These are phyloP conservation scores for Mycena belliarum DNA, from an alignment of 768 basidiomycete genomes.

Conservation along the genomic window DNA sequence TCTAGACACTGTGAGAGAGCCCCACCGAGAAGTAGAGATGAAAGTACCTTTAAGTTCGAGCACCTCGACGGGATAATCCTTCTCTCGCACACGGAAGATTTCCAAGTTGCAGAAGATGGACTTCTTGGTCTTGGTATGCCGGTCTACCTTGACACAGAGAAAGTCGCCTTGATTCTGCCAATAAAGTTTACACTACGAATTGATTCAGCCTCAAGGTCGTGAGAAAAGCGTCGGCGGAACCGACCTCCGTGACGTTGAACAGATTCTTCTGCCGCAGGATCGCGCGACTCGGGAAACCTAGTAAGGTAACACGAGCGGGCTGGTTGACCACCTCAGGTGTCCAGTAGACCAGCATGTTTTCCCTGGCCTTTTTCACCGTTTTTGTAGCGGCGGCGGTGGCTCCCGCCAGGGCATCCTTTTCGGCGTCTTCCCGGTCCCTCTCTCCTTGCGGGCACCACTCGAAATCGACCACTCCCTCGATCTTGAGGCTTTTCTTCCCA, in stretches of 20 bases:
- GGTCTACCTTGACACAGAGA: conserved; percentile 98
- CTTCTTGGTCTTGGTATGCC: conserved; percentile 98
- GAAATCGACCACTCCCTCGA: conserved; percentile 96
- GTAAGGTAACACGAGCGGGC: conserved; percentile 93
- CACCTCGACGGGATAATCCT: conserved; percentile 96
- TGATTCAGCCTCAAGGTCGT: conserved; percentile 4
- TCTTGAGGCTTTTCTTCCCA: conserved; percentile 95
- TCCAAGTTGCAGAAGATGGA: conserved; percentile 98
- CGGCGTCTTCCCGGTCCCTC: conserved; percentile 76
- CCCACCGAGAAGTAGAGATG: neutral
- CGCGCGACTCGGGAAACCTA: conserved; percentile 82
- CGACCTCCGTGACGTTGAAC: conserved; percentile 95
- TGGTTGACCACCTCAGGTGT: conserved; percentile 95
- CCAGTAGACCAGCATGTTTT: conserved; percentile 98
- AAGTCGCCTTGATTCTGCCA: conserved; percentile 99
- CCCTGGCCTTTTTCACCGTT: conserved; percentile 62
- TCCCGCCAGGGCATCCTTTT: conserved; percentile 45
- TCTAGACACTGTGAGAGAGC: conserved; percentile 47
- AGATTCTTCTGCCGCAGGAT: conserved; percentile 93
- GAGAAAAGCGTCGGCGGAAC: conserved; percentile 25
- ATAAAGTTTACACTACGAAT: conserved; percentile 84
- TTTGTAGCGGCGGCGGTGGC: conserved; percentile 41
- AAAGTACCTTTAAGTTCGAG: conserved; percentile 89
- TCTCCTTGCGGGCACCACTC: conserved; percentile 97
- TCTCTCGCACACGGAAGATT: conserved; percentile 96